Percentiles rank a stretch among this genome's conserved stretches.
Evolutionary conservation across 78 protist species (phyloP).

Genomic region (Dictyostelium capitatum): DNA sequence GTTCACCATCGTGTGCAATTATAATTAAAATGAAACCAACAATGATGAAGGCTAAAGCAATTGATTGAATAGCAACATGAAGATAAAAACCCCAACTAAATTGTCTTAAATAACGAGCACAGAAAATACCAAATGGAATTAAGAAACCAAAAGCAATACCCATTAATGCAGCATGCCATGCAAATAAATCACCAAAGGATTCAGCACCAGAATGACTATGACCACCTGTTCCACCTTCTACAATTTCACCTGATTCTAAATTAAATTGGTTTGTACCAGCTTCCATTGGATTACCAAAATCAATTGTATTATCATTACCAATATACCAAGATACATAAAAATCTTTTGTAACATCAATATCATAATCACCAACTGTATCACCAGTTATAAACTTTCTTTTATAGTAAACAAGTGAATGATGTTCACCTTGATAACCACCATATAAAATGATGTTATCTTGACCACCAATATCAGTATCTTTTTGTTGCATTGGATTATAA

Average conservation of each 20-base stretch:
- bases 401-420: neutral
- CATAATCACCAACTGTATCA: conserved; percentile 30
- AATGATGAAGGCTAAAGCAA: conserved; percentile 20
- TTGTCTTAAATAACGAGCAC: conserved; percentile 27
- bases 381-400: conserved; percentile 26
- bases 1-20: neutral
- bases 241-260: neutral
- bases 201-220: neutral
- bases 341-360: neutral
- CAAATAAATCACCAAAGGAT: neutral
- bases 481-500: neutral
- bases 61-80: conserved; percentile 1
- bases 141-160: conserved; percentile 32
- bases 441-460: neutral
- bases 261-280: neutral
- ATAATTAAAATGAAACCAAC: conserved; percentile 30
- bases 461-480: neutral
- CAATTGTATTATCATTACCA: neutral
- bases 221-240: neutral
- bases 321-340: conserved; percentile 22
- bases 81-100: conserved; percentile 55
- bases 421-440: neutral
- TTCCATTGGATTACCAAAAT: neutral
- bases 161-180: conserved; percentile 28
- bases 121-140: conserved; percentile 65